A percentile compares a stretch with the other conserved stretches of the same genome.
These are phyloP conservation scores for Trichosanthes truncata DNA, from an alignment of 306 rosid genomes.

Conservation along the genomic window DNA sequence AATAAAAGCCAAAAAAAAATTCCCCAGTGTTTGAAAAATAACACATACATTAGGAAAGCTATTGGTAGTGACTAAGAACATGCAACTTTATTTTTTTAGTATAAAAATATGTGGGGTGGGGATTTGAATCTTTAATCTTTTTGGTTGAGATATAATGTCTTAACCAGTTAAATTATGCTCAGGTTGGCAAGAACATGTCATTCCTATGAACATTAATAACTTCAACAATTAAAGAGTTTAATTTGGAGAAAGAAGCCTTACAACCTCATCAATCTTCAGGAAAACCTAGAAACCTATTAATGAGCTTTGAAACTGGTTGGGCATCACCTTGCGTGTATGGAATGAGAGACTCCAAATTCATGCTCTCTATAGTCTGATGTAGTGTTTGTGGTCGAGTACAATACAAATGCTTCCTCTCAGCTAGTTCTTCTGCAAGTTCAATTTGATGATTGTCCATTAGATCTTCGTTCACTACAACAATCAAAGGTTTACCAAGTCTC, in stretches of 20 bases:
- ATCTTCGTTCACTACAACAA: slow-evolving; percentile 77
- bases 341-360: slow-evolving; percentile 52
- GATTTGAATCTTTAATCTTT: neutral
- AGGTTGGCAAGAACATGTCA: neutral
- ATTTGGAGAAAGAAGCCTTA: neutral
- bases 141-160: neutral
- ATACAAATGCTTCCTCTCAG: slow-evolving; percentile 62
- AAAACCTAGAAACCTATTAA: slow-evolving; percentile 64
- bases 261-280: slow-evolving; percentile 43
- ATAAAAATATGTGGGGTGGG: neutral
- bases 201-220: neutral
- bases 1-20: neutral
- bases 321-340: slow-evolving; percentile 72
- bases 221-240: neutral
- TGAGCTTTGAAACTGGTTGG: slow-evolving; percentile 57
- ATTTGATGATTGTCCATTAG: slow-evolving; percentile 97
- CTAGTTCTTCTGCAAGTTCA: slow-evolving; percentile 76
- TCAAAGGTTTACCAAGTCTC: slow-evolving; percentile 50
- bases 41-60: neutral
- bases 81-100: too few species aligned
- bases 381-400: slow-evolving; percentile 59
- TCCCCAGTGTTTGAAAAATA: neutral
- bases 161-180: neutral
- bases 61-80: neutral
- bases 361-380: slow-evolving; percentile 36